Evolutionary conservation across 2,329 filamentous ascomycete species (phyloP).

Genomic region (Verticillium nonalfalfae): DNA sequence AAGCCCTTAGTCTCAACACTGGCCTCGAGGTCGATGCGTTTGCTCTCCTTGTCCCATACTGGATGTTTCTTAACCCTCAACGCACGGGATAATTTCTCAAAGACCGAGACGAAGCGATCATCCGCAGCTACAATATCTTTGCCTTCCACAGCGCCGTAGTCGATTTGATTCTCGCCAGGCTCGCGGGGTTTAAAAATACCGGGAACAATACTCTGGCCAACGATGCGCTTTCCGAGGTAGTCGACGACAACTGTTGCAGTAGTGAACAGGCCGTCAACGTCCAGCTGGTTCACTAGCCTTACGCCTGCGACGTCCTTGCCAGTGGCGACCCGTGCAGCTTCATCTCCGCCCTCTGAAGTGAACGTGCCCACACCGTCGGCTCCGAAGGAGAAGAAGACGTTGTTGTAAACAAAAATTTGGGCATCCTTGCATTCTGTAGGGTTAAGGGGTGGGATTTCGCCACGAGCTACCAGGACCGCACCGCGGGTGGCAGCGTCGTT

Average conservation of each 20-base stretch:
- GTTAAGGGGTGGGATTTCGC: constrained; percentile 89
- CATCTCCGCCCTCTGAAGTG: constrained; percentile 90
- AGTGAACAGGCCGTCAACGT: constrained; percentile 90
- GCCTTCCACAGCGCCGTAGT: constrained; percentile 96
- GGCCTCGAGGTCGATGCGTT: constrained; percentile 84
- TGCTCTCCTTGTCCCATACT: constrained; percentile 95
- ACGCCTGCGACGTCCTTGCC: constrained; percentile 96
- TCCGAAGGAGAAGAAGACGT: constrained; percentile 98
- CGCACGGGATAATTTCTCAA: constrained; percentile 85
- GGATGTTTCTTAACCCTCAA: constrained; percentile 89
- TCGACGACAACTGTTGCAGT: constrained; percentile 95
- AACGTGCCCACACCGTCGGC: constrained; percentile 97
- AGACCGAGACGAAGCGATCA: constrained; percentile 75
- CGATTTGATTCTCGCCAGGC: constrained; percentile 95
- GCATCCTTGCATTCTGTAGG: constrained; percentile 89
- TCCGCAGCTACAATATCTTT: constrained; percentile 92
- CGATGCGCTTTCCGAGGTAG: constrained; percentile 93
- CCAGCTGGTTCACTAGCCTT: constrained; percentile 91
- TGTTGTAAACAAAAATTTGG: constrained; percentile 99
- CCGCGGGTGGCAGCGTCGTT: constrained; percentile 91
- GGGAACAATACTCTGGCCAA: constrained; percentile 95
- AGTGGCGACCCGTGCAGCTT: constrained; percentile 90
- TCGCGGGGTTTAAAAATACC: constrained; percentile 99
- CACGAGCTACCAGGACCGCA: constrained; percentile 84
- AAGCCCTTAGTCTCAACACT: constrained; percentile 98